Evolutionary conservation across 306 rosid species (phyloP), one percentile per base, ranked within the genome.

Genomic region (Lablab purpureus): DNA sequence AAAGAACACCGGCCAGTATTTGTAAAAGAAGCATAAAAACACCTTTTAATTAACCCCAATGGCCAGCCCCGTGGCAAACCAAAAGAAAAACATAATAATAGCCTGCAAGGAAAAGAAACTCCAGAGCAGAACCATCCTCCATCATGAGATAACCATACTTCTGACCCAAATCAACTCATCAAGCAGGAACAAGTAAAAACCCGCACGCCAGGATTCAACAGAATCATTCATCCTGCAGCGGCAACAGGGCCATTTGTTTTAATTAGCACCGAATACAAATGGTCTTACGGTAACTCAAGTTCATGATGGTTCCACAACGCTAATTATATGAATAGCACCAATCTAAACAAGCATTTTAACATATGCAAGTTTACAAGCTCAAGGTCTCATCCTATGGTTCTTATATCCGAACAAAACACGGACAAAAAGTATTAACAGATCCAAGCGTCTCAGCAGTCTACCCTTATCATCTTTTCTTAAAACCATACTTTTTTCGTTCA

Each of bases 401-500:
- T 55, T 65, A 62, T 19, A 79, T 51, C 32, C 5, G 2, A 46
- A 43, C 63, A 64, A 23, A 19, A 28, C 45, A 81, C 77, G 32
- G 12, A 49, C 8, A 37, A 81, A 55, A 36, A 14, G 58, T 32
- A 40, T 56, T 19, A 11, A 21, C 2, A 70, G 56, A 75, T 14
- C 56, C 67, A 82, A 22, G 23, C n/a, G n/a, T 23, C 36, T 21
- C 17, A 7, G 43, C 3, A 62, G 62, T 10, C 41, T 58, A 71
- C 6, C 46, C 25, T 40, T n/a, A 37, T 92, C 89, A 92, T 84
- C 97, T 81, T 85, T 91, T 94, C 90, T 92, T 94, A 78, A 94
- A 94, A 73, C 97, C 98, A 64, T 94, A 94, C 80, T 94, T 94
- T 79, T 92, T 94, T 12, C 97, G 90, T 74, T 94, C 97, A 28